Percentiles rank a stretch among this genome's conserved stretches.
phyloP scores from a whole-genome alignment of 2,329 filamentous ascomycete species.

The Colletotrichum magnum region DNA sequence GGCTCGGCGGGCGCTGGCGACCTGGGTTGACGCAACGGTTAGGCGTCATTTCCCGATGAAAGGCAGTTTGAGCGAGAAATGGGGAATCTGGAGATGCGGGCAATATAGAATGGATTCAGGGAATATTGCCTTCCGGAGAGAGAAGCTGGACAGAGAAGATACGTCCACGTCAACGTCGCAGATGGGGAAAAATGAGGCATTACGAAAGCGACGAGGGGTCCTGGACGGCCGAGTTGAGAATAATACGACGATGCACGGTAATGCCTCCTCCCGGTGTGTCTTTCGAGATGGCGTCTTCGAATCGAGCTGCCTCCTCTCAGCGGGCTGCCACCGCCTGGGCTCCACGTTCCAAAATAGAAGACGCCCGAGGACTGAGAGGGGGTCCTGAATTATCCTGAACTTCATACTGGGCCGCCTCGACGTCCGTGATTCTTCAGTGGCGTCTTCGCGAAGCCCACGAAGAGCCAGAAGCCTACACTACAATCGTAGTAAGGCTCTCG shows the following conservation, averaged over 20 bases:
- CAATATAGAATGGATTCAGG: slow-evolving; percentile 21
- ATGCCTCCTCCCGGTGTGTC: background rate
- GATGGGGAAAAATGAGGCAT: background rate
- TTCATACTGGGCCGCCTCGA: slow-evolving; percentile 20
- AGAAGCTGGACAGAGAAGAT: background rate
- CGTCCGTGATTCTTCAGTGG: slow-evolving; percentile 32
- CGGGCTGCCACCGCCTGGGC: slow-evolving; percentile 18
- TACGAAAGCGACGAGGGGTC: background rate
- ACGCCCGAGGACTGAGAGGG: slow-evolving; percentile 6
- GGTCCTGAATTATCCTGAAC: slow-evolving; percentile 38
- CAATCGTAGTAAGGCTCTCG: slow-evolving; percentile 3
- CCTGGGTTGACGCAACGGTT: background rate
- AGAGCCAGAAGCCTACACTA: background rate
- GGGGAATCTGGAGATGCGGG: slow-evolving; percentile 24
- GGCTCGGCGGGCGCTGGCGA: background rate
- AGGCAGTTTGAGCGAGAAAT: slow-evolving; percentile 24
- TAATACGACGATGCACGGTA: slow-evolving; percentile 1
- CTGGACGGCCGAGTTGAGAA: background rate
- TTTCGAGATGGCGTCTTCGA: slow-evolving; percentile 20
- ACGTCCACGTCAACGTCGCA: slow-evolving; percentile 2
- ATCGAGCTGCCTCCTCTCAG: background rate
- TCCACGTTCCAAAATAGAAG: slow-evolving; percentile 32
- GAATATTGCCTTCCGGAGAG: slow-evolving; percentile 6
- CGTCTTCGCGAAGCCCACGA: slow-evolving; percentile 30
- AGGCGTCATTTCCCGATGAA: slow-evolving; percentile 26